Conservation (phyloP, 2,329 filamentous ascomycete species). For the Fonsecaea pedrosoi region DNA sequence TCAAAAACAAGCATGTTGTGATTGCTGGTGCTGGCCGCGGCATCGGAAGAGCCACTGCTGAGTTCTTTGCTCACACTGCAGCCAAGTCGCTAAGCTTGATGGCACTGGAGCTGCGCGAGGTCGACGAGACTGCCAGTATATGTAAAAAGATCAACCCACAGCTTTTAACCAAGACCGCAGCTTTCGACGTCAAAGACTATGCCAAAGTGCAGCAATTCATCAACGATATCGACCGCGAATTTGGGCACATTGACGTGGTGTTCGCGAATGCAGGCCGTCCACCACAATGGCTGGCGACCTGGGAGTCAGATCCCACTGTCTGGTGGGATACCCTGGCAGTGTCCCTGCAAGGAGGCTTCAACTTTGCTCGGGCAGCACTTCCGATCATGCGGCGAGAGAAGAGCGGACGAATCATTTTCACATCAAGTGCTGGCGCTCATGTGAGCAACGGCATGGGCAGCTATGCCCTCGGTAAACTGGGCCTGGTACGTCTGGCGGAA, state of each 20-base stretch:
- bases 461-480: constrained; percentile 35
- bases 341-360: constrained; percentile 36
- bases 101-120: constrained; percentile 32
- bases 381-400: constrained; percentile 35
- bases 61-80: constrained; percentile 51
- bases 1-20: constrained; percentile 52
- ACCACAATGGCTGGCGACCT: constrained; percentile 36
- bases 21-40: constrained; percentile 64
- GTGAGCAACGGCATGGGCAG: constrained; percentile 33
- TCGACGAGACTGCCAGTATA: constrained; percentile 32
- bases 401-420: constrained; percentile 35
- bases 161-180: constrained; percentile 28
- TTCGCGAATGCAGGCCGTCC: constrained; percentile 51
- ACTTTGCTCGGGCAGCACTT: constrained; percentile 34
- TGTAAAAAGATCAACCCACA: constrained; percentile 32
- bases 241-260: constrained; percentile 54
- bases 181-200: constrained; percentile 49
- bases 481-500: constrained; percentile 34
- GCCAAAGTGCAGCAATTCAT: constrained; percentile 47
- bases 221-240: constrained; percentile 47
- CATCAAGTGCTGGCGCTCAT: constrained; percentile 35
- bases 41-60: constrained; percentile 60
- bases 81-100: constrained; percentile 32
- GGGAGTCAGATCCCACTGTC: constrained; percentile 32
- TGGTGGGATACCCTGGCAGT: constrained; percentile 37